Evolutionary conservation across 2,329 filamentous ascomycete genomes (phyloP).

Genomic region (Sporothrix globosa): DNA sequence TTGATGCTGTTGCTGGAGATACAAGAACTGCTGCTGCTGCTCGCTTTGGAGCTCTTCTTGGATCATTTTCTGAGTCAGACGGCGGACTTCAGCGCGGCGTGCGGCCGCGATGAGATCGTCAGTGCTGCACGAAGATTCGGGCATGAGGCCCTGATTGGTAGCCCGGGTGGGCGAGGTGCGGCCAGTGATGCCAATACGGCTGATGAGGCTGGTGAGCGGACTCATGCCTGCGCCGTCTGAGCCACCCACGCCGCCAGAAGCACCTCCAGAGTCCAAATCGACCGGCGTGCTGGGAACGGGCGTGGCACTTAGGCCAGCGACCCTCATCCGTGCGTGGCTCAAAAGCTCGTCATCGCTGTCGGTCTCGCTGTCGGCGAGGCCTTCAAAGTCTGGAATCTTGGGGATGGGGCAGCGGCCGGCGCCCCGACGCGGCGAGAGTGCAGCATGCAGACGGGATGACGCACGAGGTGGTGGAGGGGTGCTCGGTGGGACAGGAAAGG

Average conservation of each 20-base stretch:
- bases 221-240: slow-evolving; percentile 36
- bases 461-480: not conserved
- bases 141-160: slow-evolving; percentile 47
- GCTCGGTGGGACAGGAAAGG: not conserved
- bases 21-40: slow-evolving; percentile 35
- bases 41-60: slow-evolving; percentile 60
- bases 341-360: slow-evolving; percentile 47
- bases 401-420: slow-evolving; percentile 27
- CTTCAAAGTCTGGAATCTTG: slow-evolving; percentile 33
- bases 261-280: not conserved
- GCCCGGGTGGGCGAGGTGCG: slow-evolving; percentile 53
- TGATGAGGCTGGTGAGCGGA: slow-evolving; percentile 51
- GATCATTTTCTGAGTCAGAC: slow-evolving; percentile 60
- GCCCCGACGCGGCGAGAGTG: not conserved
- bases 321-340: slow-evolving; percentile 23
- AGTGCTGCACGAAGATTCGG: slow-evolving; percentile 50
- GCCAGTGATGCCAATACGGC: slow-evolving; percentile 51
- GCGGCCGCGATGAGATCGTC: slow-evolving; percentile 54
- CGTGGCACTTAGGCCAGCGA: not conserved
- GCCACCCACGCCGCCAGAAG: not conserved
- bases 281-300: slow-evolving; percentile 23
- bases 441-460: not conserved
- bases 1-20: not conserved
- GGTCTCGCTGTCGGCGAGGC: slow-evolving; percentile 46
- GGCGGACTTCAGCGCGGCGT: slow-evolving; percentile 59